These are phyloP conservation scores for Geranium rotundifolium DNA, from an alignment of 345 rosid species.

Conservation along the genomic window DNA sequence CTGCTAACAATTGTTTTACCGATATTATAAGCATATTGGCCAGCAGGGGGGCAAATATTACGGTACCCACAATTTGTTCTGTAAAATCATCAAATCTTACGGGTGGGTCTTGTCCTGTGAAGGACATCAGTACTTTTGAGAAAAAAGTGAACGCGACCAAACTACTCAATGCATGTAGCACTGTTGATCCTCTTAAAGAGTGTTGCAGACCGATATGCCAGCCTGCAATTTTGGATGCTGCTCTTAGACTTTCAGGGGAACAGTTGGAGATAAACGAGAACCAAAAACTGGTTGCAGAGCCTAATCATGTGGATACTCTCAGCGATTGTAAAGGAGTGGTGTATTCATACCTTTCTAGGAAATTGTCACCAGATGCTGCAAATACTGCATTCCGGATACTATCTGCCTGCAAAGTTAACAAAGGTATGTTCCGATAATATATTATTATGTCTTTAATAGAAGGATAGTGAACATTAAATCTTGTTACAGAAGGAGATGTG, in stretches of 20 bases:
- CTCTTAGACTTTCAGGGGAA: slow-evolving; percentile 58
- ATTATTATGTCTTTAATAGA: too few relatives aligned
- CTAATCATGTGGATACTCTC: slow-evolving; percentile 37
- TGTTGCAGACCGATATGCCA: slow-evolving; percentile 87
- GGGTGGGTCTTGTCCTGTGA: slow-evolving; percentile 80
- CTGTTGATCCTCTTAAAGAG: slow-evolving; percentile 83
- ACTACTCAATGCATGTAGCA: slow-evolving; percentile 67
- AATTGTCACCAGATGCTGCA: slow-evolving; percentile 54
- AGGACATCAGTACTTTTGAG: slow-evolving; percentile 54
- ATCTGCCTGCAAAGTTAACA: slow-evolving; percentile 88
- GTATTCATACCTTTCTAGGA: slow-evolving; percentile 62
- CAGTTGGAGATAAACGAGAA: slow-evolving; percentile 33
- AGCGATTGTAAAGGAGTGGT: slow-evolving; percentile 83
- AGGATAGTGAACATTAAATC: too few relatives aligned
- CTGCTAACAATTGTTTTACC: slow-evolving; percentile 91
- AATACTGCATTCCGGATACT: slow-evolving; percentile 65
- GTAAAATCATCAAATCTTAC: slow-evolving; percentile 74
- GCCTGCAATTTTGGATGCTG: slow-evolving; percentile 78
- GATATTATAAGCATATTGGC: slow-evolving; percentile 76
- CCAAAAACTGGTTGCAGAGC: slow-evolving; percentile 30
- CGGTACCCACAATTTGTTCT: slow-evolving; percentile 67
- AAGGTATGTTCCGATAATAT: slow-evolving; percentile 29
- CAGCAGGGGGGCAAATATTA: slow-evolving; percentile 75
- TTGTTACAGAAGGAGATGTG: too few relatives aligned
- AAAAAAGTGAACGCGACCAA: slow-evolving; percentile 68